These are phyloP conservation scores for Calonectria montana DNA, from an alignment of 2,329 filamentous ascomycete genomes.

Conservation along the genomic window DNA sequence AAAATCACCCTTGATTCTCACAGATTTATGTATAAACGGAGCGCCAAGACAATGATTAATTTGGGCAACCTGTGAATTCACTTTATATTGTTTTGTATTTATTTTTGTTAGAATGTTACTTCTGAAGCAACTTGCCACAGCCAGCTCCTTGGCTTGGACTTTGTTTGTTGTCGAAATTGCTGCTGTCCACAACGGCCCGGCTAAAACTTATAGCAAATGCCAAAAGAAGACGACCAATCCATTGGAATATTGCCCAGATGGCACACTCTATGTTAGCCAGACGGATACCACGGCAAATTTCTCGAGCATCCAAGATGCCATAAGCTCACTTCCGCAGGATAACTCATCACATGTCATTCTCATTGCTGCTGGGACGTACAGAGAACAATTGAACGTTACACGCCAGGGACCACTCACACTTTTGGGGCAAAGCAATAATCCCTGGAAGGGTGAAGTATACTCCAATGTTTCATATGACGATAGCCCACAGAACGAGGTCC, in stretches of 20 bases:
- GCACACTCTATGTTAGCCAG: slow-evolving; percentile 52
- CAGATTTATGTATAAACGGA: neutral
- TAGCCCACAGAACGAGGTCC: slow-evolving; percentile 57
- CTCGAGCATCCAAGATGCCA: slow-evolving; percentile 51
- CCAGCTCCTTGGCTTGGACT: neutral
- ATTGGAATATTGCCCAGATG: slow-evolving; percentile 48
- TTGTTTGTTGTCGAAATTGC: neutral
- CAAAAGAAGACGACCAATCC: slow-evolving; percentile 18
- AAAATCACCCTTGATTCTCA: neutral
- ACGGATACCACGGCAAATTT: slow-evolving; percentile 48
- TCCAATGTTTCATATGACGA: slow-evolving; percentile 58
- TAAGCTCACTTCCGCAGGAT: slow-evolving; percentile 49
- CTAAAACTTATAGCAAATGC: slow-evolving; percentile 18
- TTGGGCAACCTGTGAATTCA: neutral
- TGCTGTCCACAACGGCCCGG: neutral
- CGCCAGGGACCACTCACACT: slow-evolving; percentile 69
- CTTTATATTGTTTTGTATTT: neutral
- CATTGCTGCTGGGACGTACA: slow-evolving; percentile 69
- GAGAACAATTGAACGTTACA: slow-evolving; percentile 73
- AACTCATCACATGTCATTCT: slow-evolving; percentile 55
- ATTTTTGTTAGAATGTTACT: neutral
- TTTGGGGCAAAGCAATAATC: slow-evolving; percentile 63
- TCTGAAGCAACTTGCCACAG: neutral
- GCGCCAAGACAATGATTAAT: neutral
- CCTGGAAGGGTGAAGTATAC: slow-evolving; percentile 43